Evolutionary conservation across 257 asterid species (phyloP).

Genomic region (Solanum chilense): DNA sequence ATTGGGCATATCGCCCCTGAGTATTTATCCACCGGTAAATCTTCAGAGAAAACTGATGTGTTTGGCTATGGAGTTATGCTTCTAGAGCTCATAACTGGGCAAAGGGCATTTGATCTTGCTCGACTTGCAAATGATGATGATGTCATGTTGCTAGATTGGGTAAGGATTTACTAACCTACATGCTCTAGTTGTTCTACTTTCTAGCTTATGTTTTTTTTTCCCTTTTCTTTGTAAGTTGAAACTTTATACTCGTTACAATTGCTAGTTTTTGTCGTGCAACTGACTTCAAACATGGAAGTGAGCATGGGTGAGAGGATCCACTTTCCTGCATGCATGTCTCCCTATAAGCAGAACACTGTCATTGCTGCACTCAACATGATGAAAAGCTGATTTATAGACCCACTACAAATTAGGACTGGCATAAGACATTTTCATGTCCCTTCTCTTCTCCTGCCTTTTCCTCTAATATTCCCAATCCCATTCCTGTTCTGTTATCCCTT

Average conservation of each 20-base stretch:
- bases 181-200: not conserved
- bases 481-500: not conserved
- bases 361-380: not conserved
- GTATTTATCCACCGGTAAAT: conserved; percentile 71
- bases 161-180: conserved; percentile 18
- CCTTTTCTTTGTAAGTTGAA: not conserved
- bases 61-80: conserved; percentile 93
- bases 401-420: not conserved
- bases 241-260: not conserved
- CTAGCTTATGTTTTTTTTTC: not conserved
- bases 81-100: conserved; percentile 94
- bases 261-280: not conserved
- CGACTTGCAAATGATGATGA: conserved; percentile 86
- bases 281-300: not conserved
- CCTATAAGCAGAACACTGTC: not conserved
- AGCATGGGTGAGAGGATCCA: not conserved
- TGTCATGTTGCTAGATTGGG: conserved; percentile 95
- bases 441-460: not conserved
- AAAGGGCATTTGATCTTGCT: conserved; percentile 87
- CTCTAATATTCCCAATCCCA: not conserved
- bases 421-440: not conserved
- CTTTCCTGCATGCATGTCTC: not conserved
- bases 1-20: conserved; percentile 85
- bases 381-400: not conserved
- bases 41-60: conserved; percentile 89